Evolutionary conservation across 1,284 basidiomycete genomes (phyloP), one percentile per base, ranked within the genome.

Genomic region (Naganishia albida): DNA sequence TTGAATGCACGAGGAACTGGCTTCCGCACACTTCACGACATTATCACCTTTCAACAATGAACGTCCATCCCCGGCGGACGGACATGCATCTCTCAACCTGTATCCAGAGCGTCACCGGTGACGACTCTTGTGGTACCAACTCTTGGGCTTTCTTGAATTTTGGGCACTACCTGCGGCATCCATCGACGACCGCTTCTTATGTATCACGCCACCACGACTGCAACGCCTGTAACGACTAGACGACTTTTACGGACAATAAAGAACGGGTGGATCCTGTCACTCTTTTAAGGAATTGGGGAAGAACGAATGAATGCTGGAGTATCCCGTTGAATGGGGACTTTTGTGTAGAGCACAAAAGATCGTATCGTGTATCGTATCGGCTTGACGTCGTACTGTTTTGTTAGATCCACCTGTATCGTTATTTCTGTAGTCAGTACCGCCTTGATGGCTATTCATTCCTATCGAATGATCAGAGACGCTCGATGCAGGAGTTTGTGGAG

Each of bases 321-420:
- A 18, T 25, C 46, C 46, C 46, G 46, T 48, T 20, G 42, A 43
- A 56, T 56, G 42, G 54, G 23, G 18, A 26, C 43, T 43, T 43
- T 28, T 38, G 57, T 60, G 28, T 60, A n/a, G 30, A 39, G 30
- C 25, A 60, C 38, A 50, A 30, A 34, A 30, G 30, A 23, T 50
- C 23, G 55, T 46, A 57, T 26, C 40, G 46, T 60, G 57, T 60
- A 60, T 60, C 57, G 57, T 60, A 60, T 48, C 18, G 57, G 43
- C 57, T 60, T 60, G 57, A 60, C 50, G 57, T 49, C 57, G 20
- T 50, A 39, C 26, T 48, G 43, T 46, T 46, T 40, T 60, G 34
- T 60, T 50, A 60, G 57, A 60, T 60, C 57, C 57, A 60, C 57
- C 57, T 60, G 57, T 60, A 60, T 60, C 57, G 57, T 60, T 60